A percentile compares a stretch with the other conserved stretches of the same genome.
Evolutionary conservation across 257 asterid species (phyloP).

Genomic region (Solanum medicagineum): DNA sequence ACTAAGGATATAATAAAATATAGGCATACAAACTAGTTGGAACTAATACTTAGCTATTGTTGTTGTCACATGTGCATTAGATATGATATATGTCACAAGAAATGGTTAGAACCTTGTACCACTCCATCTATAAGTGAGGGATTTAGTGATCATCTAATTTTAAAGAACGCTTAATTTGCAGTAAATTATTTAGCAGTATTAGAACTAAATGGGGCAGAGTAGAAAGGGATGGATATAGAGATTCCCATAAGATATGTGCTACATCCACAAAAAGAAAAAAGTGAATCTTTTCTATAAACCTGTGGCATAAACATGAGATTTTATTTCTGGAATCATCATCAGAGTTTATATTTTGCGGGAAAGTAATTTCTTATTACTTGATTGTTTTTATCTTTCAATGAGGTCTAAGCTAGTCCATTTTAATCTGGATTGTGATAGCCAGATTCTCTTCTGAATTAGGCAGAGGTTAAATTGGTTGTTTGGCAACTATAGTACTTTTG

Average conservation of each 20-base stretch:
- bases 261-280: neutral
- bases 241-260: neutral
- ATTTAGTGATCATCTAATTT: neutral
- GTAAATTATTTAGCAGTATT: neutral
- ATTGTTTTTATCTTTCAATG: neutral
- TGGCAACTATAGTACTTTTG: neutral
- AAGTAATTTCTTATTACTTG: neutral
- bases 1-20: neutral
- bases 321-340: neutral
- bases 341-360: neutral
- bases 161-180: neutral
- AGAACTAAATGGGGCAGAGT: neutral
- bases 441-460: neutral
- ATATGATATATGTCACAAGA: neutral
- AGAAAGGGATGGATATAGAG: neutral
- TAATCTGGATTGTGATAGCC: neutral
- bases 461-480: neutral
- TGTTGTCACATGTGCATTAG: neutral
- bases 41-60: neutral
- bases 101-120: neutral
- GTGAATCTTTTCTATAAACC: neutral
- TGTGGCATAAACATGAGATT: neutral
- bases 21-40: neutral
- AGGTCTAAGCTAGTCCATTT: neutral
- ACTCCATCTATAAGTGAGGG: neutral